Conservation (phyloP, 441 rosid species). For the Pelargonium australe region DNA sequence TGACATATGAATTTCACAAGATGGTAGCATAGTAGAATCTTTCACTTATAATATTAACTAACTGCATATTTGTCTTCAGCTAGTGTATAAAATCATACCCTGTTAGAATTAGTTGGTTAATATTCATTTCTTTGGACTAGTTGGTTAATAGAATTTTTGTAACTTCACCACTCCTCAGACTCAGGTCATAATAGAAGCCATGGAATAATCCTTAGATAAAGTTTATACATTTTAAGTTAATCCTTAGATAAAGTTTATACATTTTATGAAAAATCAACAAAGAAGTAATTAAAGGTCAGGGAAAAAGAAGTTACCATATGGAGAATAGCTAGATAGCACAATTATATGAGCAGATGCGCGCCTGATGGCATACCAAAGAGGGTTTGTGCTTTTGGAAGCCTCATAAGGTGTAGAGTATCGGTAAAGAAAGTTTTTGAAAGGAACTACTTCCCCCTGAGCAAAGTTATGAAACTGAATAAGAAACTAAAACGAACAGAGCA, state of each 20-base stretch:
- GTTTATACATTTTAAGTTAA: too few species aligned
- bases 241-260: not conserved
- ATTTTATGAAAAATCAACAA: not conserved
- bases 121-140: not conserved
- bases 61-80: not conserved
- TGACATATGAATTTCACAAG: too few species aligned
- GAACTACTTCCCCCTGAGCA: constrained; percentile 47
- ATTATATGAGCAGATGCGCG: constrained; percentile 69
- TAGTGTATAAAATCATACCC: not conserved
- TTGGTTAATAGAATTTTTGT: too few species aligned
- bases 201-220: not conserved
- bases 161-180: too few species aligned
- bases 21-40: not conserved
- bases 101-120: not conserved
- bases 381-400: constrained; percentile 54
- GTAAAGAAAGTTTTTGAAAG: constrained; percentile 51
- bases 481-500: not conserved
- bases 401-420: constrained; percentile 60
- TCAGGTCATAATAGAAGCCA: not conserved
- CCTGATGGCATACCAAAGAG: constrained; percentile 64
- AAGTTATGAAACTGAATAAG: constrained; percentile 15
- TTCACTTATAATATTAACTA: not conserved
- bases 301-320: constrained; percentile 46
- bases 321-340: constrained; percentile 71
- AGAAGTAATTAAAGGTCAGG: not conserved